These are phyloP conservation scores for Colletotrichum sp. DNA, from an alignment of 2,329 filamentous ascomycete genomes.

Conservation along the genomic window DNA sequence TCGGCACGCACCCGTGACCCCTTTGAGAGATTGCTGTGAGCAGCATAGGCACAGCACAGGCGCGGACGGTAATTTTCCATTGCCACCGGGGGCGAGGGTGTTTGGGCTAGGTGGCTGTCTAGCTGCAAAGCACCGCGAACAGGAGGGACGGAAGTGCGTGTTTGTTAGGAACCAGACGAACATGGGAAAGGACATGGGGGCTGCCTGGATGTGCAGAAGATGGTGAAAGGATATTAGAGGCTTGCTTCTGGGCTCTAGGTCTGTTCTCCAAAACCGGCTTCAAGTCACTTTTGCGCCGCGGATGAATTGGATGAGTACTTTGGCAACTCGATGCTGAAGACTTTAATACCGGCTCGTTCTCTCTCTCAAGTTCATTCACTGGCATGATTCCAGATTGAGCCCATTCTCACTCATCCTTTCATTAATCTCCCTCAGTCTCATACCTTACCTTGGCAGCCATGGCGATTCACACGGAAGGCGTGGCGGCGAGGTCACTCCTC, in stretches of 20 bases:
- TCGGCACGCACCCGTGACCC: not conserved
- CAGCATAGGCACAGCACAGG: not conserved
- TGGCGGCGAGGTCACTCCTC: not conserved
- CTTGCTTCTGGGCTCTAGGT: not conserved
- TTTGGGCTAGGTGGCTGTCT: not conserved
- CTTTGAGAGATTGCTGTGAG: not conserved
- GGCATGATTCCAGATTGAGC: not conserved
- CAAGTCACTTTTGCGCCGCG: not conserved
- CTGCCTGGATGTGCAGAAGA: not conserved
- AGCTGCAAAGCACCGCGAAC: not conserved
- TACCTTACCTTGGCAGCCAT: not conserved
- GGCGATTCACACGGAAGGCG: conserved; percentile 4
- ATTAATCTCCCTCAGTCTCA: not conserved
- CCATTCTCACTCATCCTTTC: not conserved
- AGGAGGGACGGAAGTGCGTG: conserved; percentile 3
- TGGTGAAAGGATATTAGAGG: not conserved
- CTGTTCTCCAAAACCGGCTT: not conserved
- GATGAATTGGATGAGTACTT: not conserved
- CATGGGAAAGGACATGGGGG: not conserved
- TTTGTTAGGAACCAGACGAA: not conserved
- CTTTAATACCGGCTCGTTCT: not conserved
- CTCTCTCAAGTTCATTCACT: not conserved
- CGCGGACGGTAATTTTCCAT: not conserved
- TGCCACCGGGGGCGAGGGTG: not conserved
- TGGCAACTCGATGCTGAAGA: not conserved